Percentiles rank a stretch among this genome's conserved stretches.
phyloP scores from a whole-genome alignment of 257 asterid genomes.

The Solanum infundibuliforme region DNA sequence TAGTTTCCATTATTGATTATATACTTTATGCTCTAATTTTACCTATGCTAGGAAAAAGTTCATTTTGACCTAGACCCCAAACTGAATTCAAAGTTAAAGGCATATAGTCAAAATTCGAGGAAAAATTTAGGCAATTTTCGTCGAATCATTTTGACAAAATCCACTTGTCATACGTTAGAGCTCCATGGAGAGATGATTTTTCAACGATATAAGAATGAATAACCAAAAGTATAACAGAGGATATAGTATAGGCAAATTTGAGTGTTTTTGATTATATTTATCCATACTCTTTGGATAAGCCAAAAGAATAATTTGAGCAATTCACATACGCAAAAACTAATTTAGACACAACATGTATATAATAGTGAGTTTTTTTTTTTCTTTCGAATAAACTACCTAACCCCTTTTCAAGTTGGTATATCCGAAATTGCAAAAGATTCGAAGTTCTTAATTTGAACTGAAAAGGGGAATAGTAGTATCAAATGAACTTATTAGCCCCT shows the following conservation, averaged over 20 bases:
- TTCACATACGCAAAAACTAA: background rate
- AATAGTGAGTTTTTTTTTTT: background rate
- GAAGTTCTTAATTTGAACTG: background rate
- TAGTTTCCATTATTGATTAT: background rate
- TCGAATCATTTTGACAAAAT: background rate
- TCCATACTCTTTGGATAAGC: background rate
- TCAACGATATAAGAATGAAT: background rate
- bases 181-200: background rate
- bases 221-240: background rate
- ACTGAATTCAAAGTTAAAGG: background rate
- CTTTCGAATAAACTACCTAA: background rate
- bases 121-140: background rate
- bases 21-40: background rate
- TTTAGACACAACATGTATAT: background rate
- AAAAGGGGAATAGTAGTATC: background rate
- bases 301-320: background rate
- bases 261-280: background rate
- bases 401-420: background rate
- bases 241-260: background rate
- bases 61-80: background rate
- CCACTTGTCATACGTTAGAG: background rate
- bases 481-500: background rate
- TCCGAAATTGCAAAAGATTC: background rate
- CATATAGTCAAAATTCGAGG: background rate
- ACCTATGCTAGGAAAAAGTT: background rate